Percentiles rank a stretch among this genome's conserved stretches.
These are phyloP conservation scores for Podaxis mareebaensis DNA, from an alignment of 768 basidiomycete species.

Conservation along the genomic window DNA sequence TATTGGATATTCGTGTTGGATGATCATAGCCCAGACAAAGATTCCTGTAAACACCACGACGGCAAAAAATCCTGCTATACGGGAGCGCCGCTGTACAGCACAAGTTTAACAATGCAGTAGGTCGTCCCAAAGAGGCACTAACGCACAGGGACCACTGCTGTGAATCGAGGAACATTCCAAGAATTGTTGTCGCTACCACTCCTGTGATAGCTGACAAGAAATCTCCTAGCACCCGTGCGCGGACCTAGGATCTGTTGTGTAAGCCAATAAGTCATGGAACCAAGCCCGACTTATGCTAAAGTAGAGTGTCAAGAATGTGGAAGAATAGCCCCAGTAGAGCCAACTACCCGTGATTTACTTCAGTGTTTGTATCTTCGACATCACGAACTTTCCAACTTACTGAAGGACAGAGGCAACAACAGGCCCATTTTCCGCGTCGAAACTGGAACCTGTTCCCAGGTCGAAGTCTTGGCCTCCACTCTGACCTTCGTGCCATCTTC, in stretches of 20 bases:
- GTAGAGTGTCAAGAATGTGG: slow-evolving; percentile 22
- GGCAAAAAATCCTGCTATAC: background rate
- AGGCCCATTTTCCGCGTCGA: background rate
- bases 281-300: slow-evolving; percentile 15
- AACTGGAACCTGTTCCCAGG: background rate
- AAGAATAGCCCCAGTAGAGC: slow-evolving; percentile 24
- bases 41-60: background rate
- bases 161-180: slow-evolving; percentile 22
- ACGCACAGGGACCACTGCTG: slow-evolving; percentile 1
- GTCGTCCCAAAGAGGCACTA: background rate
- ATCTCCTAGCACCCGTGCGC: background rate
- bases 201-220: slow-evolving; percentile 18
- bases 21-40: background rate
- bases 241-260: background rate
- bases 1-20: background rate
- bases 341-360: slow-evolving; percentile 17
- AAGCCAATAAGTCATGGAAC: background rate
- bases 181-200: slow-evolving; percentile 16
- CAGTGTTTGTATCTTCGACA: background rate
- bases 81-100: background rate
- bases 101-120: background rate
- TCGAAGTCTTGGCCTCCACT: background rate
- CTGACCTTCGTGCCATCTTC: background rate
- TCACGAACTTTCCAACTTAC: background rate
- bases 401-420: background rate